Conservation (phyloP, 495 filamentous ascomycete genomes). For the Jackrogersella minutella region DNA sequence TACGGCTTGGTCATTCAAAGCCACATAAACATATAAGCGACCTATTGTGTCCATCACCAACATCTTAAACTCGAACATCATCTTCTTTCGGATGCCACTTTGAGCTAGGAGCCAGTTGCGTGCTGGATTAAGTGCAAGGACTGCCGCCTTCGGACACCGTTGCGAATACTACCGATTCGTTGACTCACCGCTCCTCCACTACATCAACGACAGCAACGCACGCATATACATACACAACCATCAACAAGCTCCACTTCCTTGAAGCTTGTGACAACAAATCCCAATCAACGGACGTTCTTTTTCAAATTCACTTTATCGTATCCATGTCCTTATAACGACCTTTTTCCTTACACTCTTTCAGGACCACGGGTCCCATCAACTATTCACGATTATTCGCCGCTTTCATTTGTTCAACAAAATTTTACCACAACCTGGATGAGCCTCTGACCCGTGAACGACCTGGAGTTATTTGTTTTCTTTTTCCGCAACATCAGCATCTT, state of each 20-base stretch:
- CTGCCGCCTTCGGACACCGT: conserved; percentile 46
- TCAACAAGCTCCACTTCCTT: conserved; percentile 28
- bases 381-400: conserved; percentile 57
- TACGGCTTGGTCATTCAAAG: conserved; percentile 36
- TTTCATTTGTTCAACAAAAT: conserved; percentile 65
- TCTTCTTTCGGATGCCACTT: conserved; percentile 28
- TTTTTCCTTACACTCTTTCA: conserved; percentile 62
- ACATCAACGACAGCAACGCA: conserved; percentile 37
- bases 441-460: conserved; percentile 67
- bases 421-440: conserved; percentile 69
- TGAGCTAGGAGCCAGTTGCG: conserved; percentile 19
- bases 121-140: conserved; percentile 25
- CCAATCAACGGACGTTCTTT: conserved; percentile 54
- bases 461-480: conserved; percentile 60
- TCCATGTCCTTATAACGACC: conserved; percentile 75
- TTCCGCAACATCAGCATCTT: conserved; percentile 51
- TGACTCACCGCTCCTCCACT: conserved; percentile 34
- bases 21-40: conserved; percentile 25
- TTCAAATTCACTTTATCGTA: conserved; percentile 54
- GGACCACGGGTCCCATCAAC: conserved; percentile 57
- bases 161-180: conserved; percentile 31
- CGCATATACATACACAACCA: conserved; percentile 19
- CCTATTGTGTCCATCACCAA: conserved; percentile 47
- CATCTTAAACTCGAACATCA: conserved; percentile 24
- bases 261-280: conserved; percentile 46